Conservation (phyloP, 495 filamentous ascomycete species). For the Neurospora cerealis region DNA sequence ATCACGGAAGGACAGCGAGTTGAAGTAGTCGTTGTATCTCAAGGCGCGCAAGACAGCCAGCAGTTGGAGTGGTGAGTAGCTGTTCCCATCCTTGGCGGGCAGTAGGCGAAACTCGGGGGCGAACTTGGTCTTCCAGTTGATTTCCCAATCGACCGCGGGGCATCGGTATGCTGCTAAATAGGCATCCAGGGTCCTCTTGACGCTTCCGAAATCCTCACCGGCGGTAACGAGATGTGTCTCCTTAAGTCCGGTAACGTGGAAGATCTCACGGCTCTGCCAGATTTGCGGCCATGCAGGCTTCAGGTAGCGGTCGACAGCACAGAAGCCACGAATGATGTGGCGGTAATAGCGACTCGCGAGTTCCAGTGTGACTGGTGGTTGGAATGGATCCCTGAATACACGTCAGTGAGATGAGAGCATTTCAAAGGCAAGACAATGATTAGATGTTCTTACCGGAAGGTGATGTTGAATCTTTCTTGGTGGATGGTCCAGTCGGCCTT, state of each 20-base stretch:
- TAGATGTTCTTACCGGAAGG: conserved; percentile 53
- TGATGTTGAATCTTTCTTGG: conserved; percentile 80
- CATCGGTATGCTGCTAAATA: conserved; percentile 73
- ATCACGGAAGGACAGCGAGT: conserved; percentile 70
- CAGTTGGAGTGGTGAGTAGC: conserved; percentile 65
- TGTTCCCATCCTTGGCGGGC: conserved; percentile 46
- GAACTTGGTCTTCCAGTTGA: conserved; percentile 69
- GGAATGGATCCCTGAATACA: conserved; percentile 49
- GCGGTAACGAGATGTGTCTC: conserved; percentile 38
- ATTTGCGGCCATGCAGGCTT: conserved; percentile 76
- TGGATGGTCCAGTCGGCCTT: conserved; percentile 32
- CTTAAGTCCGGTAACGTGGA: conserved; percentile 54
- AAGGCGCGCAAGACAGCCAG: conserved; percentile 79
- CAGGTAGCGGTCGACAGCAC: conserved; percentile 64
- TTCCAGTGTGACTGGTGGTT: conserved; percentile 51
- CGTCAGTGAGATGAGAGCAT: conserved; percentile 9
- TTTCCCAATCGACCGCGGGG: conserved; percentile 65
- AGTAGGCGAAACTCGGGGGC: conserved; percentile 76
- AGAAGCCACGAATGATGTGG: conserved; percentile 65
- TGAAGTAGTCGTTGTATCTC: conserved; percentile 86
- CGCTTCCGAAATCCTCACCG: conserved; percentile 66
- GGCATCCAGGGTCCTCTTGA: conserved; percentile 75
- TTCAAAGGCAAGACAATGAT: not conserved
- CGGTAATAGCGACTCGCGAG: conserved; percentile 70
- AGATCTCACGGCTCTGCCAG: conserved; percentile 55